Percentiles rank a stretch among this genome's conserved stretches.
Evolutionary conservation across 768 basidiomycete genomes (phyloP).

Genomic region (Pleurotus djamor): DNA sequence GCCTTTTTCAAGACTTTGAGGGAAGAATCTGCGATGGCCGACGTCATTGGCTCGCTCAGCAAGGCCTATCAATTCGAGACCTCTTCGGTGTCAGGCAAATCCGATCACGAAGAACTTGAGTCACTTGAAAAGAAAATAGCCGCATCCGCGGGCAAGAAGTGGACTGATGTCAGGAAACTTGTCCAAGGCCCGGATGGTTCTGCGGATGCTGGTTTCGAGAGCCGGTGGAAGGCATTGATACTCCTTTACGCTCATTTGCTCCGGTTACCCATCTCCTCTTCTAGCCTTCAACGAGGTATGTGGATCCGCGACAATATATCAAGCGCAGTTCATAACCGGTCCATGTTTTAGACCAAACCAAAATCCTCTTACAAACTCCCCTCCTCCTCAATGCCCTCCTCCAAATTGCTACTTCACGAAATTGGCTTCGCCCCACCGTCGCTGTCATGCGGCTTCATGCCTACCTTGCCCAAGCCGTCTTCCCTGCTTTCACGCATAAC

Average conservation of each 20-base stretch:
- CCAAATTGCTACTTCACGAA: slow-evolving; percentile 80
- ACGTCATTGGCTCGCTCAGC: slow-evolving; percentile 71
- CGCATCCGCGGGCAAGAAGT: slow-evolving; percentile 47
- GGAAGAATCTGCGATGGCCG: slow-evolving; percentile 73
- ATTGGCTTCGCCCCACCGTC: slow-evolving; percentile 83
- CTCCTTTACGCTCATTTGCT: slow-evolving; percentile 87
- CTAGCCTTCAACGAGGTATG: slow-evolving; percentile 64
- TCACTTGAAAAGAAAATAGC: slow-evolving; percentile 51
- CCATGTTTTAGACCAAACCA: slow-evolving; percentile 56
- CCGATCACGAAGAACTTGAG: slow-evolving; percentile 36
- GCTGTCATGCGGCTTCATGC: slow-evolving; percentile 81
- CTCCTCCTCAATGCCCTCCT: slow-evolving; percentile 76
- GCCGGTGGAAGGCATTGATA: slow-evolving; percentile 56
- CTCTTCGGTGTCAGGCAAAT: slow-evolving; percentile 22
- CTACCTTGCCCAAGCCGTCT: slow-evolving; percentile 80
- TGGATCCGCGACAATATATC: slow-evolving; percentile 7
- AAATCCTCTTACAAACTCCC: slow-evolving; percentile 71
- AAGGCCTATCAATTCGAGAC: slow-evolving; percentile 63
- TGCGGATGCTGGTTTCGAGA: slow-evolving; percentile 30
- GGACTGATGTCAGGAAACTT: slow-evolving; percentile 47
- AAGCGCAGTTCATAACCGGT: background rate
- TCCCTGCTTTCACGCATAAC: slow-evolving; percentile 41
- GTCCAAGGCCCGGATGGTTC: slow-evolving; percentile 19
- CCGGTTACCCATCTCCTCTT: slow-evolving; percentile 53
- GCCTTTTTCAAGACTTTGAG: slow-evolving; percentile 84